Evolutionary conservation across 2,329 filamentous ascomycete genomes (phyloP).

Genomic region (Onygenales sp.): DNA sequence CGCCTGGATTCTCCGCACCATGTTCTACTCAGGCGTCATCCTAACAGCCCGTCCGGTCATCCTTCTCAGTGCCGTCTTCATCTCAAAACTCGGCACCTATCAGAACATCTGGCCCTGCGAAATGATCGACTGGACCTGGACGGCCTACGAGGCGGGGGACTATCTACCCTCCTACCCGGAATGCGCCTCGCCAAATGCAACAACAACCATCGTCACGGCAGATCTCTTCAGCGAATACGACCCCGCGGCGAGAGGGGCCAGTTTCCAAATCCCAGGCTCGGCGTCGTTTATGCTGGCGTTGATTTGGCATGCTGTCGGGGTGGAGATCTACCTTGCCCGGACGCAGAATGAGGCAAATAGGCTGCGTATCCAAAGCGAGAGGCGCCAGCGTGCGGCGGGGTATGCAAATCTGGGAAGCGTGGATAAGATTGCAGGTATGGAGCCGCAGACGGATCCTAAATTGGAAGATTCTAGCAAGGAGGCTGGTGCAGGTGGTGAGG

Average conservation of each 20-base stretch:
- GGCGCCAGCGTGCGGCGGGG: constrained; percentile 46
- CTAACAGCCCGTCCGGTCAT: constrained; percentile 23
- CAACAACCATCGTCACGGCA: neutral
- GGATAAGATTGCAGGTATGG: constrained; percentile 31
- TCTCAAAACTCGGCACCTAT: constrained; percentile 24
- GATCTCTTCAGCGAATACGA: neutral
- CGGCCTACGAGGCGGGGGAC: constrained; percentile 19
- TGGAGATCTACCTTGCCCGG: constrained; percentile 41
- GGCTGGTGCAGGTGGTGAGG: neutral
- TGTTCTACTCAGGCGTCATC: constrained; percentile 31
- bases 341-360: constrained; percentile 46
- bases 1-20: constrained; percentile 52
- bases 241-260: constrained; percentile 29
- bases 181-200: neutral
- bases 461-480: neutral
- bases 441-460: constrained; percentile 4
- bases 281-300: constrained; percentile 45
- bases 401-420: constrained; percentile 38
- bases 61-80: constrained; percentile 31
- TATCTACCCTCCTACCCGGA: constrained; percentile 10
- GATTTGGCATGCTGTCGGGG: constrained; percentile 39
- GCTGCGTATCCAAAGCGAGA: constrained; percentile 45
- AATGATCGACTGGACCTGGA: constrained; percentile 36
- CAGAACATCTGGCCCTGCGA: constrained; percentile 36
- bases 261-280: constrained; percentile 41